phyloP scores from a whole-genome alignment of 176 grass and related monocot genomes.

The Aegilops bicornis region DNA sequence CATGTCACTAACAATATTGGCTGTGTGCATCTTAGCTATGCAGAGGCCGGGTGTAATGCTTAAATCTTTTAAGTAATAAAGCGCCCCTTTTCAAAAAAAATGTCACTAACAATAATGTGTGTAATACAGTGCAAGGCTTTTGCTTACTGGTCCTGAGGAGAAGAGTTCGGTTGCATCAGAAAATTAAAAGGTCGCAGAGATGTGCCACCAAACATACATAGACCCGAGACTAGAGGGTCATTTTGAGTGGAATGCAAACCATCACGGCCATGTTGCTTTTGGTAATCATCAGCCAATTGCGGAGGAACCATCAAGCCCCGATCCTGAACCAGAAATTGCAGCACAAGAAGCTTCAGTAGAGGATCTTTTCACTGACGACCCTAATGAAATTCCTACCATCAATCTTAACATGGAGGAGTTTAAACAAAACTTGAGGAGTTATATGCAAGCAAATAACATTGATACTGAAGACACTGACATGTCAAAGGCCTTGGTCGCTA shows the following conservation, averaged over 20 bases:
- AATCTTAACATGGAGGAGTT: constrained; percentile 81
- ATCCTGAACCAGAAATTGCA: constrained; percentile 43
- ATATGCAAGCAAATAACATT: constrained; percentile 72
- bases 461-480: constrained; percentile 62
- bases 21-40: too few species aligned
- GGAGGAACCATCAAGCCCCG: constrained; percentile 81
- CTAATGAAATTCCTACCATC: constrained; percentile 79
- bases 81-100: too few species aligned
- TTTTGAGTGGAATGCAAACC: constrained; percentile 33
- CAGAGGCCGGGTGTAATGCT: too few species aligned
- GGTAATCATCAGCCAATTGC: constrained; percentile 60
- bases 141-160: constrained; percentile 72
- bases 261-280: not conserved
- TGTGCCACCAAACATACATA: constrained; percentile 13
- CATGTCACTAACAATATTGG: too few species aligned
- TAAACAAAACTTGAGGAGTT: constrained; percentile 73
- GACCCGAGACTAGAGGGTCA: constrained; percentile 23
- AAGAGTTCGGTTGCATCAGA: constrained; percentile 40
- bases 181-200: constrained; percentile 19
- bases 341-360: constrained; percentile 56
- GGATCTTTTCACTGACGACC: constrained; percentile 73
- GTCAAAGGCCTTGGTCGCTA: constrained; percentile 69
- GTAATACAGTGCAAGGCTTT: constrained; percentile 70
- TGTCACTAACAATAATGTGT: constrained; percentile 19
- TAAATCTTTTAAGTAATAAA: too few species aligned